phyloP scores from a whole-genome alignment of 306 rosid species.

The Sphenostylis stenocarpa region DNA sequence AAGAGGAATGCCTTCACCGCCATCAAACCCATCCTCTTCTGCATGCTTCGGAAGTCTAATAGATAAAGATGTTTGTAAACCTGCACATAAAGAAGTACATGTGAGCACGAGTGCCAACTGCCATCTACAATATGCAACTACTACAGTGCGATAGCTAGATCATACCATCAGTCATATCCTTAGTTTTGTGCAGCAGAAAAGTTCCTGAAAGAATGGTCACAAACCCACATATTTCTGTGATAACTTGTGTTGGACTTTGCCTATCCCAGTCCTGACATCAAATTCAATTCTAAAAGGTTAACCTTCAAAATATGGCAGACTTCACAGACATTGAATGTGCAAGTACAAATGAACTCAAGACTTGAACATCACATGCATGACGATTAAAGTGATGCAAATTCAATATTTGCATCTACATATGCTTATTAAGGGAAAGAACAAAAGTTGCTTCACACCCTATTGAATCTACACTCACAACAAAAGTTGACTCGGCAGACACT shows the following conservation, averaged over 20 bases:
- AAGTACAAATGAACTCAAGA: neutral
- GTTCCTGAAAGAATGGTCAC: conserved; percentile 99
- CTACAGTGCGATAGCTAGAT: neutral
- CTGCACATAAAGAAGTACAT: conserved; percentile 39
- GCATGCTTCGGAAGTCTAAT: conserved; percentile 70
- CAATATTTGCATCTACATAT: neutral
- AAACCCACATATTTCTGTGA: conserved; percentile 97
- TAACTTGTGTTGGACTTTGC: conserved; percentile 98
- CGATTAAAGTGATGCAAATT: neutral
- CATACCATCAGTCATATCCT: conserved; percentile 96
- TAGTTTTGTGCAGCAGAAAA: conserved; percentile 98
- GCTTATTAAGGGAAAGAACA: conserved; percentile 1
- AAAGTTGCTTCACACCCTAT: conserved; percentile 1
- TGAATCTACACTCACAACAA: neutral
- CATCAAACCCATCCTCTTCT: conserved; percentile 69
- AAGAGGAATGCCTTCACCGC: conserved; percentile 85
- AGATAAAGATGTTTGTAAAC: conserved; percentile 44
- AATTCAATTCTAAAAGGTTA: conserved; percentile 27
- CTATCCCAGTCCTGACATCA: conserved; percentile 97
- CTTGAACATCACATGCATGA: conserved; percentile 1
- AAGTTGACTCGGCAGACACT: neutral
- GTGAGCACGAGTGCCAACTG: conserved; percentile 4
- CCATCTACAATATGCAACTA: neutral
- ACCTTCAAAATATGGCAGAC: conserved; percentile 15
- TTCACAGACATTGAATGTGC: conserved; percentile 9